Evolutionary conservation across 257 asterid species (phyloP).

Genomic region (Cordia subcordata): DNA sequence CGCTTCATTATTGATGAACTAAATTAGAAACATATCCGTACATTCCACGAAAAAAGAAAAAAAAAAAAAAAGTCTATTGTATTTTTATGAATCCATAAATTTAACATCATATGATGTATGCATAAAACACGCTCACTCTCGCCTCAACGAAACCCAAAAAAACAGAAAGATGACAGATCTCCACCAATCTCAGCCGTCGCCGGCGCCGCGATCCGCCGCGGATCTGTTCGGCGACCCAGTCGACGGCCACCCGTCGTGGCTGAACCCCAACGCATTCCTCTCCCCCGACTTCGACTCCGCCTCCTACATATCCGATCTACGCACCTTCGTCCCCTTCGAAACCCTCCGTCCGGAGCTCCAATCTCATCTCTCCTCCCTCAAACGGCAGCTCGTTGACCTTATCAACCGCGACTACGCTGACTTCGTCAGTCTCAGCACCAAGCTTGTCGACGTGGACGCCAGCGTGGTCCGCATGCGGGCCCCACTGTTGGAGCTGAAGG

Average conservation of each 20-base stretch:
- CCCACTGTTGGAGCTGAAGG: slow-evolving; percentile 80
- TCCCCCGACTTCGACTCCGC: slow-evolving; percentile 77
- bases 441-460: slow-evolving; percentile 81
- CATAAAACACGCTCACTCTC: too few relatives aligned
- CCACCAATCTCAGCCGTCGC: slow-evolving; percentile 30
- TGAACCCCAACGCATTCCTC: slow-evolving; percentile 69
- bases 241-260: slow-evolving; percentile 83
- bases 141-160: too few relatives aligned
- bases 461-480: slow-evolving; percentile 98
- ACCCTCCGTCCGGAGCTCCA: slow-evolving; percentile 85
- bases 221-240: slow-evolving; percentile 91
- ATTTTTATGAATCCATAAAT: too few relatives aligned
- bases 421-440: slow-evolving; percentile 90
- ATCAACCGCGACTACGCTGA: slow-evolving; percentile 90
- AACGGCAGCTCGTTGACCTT: slow-evolving; percentile 81
- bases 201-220: slow-evolving; percentile 66
- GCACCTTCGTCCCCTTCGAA: slow-evolving; percentile 93
- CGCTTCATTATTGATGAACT: too few relatives aligned
- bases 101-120: too few relatives aligned
- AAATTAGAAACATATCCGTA: too few relatives aligned
- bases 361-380: slow-evolving; percentile 58
- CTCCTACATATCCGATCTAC: slow-evolving; percentile 82
- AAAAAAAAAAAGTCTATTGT: too few relatives aligned
- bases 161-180: slow-evolving; percentile 36
- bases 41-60: too few relatives aligned